Evolutionary conservation across 768 basidiomycete genomes (phyloP), one percentile per base, ranked within the genome.

Genomic region (Suillus alpinus): DNA sequence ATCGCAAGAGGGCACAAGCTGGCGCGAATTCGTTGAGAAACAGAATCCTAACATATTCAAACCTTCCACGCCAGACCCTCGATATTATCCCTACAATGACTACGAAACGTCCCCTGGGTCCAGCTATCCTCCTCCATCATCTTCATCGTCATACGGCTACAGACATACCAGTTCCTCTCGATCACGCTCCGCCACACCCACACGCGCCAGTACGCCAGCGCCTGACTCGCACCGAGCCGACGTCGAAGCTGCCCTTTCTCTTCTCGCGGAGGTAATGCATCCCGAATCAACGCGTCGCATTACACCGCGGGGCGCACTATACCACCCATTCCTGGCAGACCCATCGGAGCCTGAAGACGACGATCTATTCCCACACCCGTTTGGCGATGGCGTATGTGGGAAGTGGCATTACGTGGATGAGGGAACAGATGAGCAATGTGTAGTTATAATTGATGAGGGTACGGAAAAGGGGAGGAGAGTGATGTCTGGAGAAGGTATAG

Each of bases 281-380:
- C 86, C 91, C 1, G 92, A 95, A 68, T 86, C 88, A 7, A 87
- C 86, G 23, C 85, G 83, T 57, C 84, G 95, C 23, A 82, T 87
- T 59, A 94, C 92, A 4, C 92, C 95, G 3, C 80, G 81, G 18
- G 78, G 83, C 7, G 92, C 89, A 18, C 80, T 98, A 50, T 82
- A 83, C 60, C 95, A 98, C 68, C 81, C 84, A 0, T 98, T 97
- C 74, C 79, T 98, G 10, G 64, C 67, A 34, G 84, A 83, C 50
- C 69, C 73, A 0, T 80, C 77, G 20, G 78, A 75, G 34, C 67
- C 65, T 3, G 81, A 80, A 36, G 88, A 92, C 57, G 88, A 91
- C 60, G 85, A 82, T 59, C 82, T 81, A 64, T 84, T 86, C 58
- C 91, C 92, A 7, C 88, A 89, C 67, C 83, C 82, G 26, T 83